A percentile compares a stretch with the other conserved stretches of the same genome.
phyloP scores from a whole-genome alignment of 2,329 filamentous ascomycete genomes.

The Diaporthe citriasiana region DNA sequence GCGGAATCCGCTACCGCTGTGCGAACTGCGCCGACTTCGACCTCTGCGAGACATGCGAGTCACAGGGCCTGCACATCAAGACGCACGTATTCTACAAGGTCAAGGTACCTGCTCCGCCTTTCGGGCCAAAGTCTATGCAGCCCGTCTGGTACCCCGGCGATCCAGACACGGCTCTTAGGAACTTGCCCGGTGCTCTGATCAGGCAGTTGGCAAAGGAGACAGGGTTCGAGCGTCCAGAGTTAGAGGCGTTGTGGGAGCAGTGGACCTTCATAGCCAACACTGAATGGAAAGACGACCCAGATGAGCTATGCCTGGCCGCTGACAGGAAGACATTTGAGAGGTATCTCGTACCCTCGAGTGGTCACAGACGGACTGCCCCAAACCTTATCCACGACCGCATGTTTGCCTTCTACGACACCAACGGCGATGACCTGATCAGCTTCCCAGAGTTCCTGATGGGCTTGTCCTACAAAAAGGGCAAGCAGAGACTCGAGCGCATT shows the following conservation, averaged over 20 bases:
- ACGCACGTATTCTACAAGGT: conserved; percentile 99
- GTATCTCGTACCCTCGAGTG: conserved; percentile 88
- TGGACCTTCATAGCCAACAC: conserved; percentile 94
- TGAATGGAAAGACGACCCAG: conserved; percentile 85
- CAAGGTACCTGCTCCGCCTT: conserved; percentile 86
- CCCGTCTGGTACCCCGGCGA: conserved; percentile 92
- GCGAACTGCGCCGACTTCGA: conserved; percentile 97
- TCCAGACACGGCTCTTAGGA: conserved; percentile 77
- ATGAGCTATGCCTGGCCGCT: conserved; percentile 84
- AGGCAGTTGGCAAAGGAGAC: conserved; percentile 79
- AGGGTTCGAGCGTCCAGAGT: conserved; percentile 85
- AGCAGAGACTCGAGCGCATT: conserved; percentile 79
- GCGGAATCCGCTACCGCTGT: conserved; percentile 92
- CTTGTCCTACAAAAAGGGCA: conserved; percentile 77
- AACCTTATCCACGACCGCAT: conserved; percentile 96
- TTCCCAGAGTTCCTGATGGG: conserved; percentile 94
- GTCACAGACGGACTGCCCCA: conserved; percentile 81
- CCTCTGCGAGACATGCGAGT: conserved; percentile 93
- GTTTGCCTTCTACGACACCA: conserved; percentile 96
- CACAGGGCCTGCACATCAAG: conserved; percentile 81
- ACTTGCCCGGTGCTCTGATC: conserved; percentile 76
- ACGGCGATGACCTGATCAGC: conserved; percentile 88
- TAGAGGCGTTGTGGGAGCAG: conserved; percentile 96
- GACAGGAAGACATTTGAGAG: conserved; percentile 94
- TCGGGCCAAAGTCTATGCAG: conserved; percentile 84